Evolutionary conservation across 805 yeast genomes (phyloP).

Genomic region (Metschnikowia henanensis): DNA sequence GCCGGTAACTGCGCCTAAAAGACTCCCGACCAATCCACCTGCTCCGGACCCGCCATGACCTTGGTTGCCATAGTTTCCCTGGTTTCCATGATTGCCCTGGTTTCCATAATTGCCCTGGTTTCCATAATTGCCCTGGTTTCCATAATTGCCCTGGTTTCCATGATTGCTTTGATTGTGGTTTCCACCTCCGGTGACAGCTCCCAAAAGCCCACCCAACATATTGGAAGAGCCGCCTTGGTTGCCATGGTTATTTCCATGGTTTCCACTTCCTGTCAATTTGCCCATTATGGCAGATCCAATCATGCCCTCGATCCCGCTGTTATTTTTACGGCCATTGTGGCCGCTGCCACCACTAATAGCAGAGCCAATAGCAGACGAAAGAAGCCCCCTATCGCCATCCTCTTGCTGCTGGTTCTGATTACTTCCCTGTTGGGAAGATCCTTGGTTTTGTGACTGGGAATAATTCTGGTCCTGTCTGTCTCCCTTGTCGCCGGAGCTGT

Average conservation of each 20-base stretch:
- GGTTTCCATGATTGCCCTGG: conserved; percentile 22
- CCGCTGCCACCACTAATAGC: conserved; percentile 42
- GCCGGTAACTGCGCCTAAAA: conserved; percentile 18
- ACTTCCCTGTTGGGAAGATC: background rate
- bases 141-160: conserved; percentile 10
- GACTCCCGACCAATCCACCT: background rate
- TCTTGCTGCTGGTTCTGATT: conserved; percentile 14
- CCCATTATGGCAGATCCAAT: conserved; percentile 17
- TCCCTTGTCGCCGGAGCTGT: conserved; percentile 40
- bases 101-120: conserved; percentile 14
- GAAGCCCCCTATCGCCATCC: conserved; percentile 26
- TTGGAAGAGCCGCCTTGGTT: conserved; percentile 12
- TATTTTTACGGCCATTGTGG: conserved; percentile 16
- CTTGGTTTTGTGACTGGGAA: conserved; percentile 5
- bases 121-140: conserved; percentile 33
- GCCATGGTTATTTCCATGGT: conserved; percentile 21
- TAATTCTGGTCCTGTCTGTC: conserved; percentile 11
- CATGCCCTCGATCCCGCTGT: conserved; percentile 18
- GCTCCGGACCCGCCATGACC: conserved; percentile 36
- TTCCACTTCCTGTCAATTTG: conserved; percentile 19
- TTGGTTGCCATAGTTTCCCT: conserved; percentile 1
- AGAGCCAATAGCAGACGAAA: conserved; percentile 27
- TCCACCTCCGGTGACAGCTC: conserved; percentile 11
- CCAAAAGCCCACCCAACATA: conserved; percentile 15
- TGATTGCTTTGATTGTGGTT: conserved; percentile 22